These are phyloP conservation scores for Ceratobasidium sp. DNA, from an alignment of 1,284 basidiomycete genomes.

Conservation along the genomic window DNA sequence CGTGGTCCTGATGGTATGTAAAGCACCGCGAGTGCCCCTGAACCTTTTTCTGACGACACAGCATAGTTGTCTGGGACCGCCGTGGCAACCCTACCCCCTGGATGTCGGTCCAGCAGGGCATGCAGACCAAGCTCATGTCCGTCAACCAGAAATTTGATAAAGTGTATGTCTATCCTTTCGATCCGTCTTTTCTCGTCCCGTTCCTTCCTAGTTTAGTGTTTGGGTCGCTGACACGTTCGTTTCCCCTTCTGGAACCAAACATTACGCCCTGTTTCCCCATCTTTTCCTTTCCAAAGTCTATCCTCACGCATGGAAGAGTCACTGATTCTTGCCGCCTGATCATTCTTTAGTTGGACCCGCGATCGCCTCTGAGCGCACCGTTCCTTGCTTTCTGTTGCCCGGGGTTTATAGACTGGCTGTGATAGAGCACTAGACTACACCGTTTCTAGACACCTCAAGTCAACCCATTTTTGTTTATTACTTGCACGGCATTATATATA, in stretches of 20 bases:
- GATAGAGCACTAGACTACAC: constrained; percentile 26
- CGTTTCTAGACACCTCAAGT: constrained; percentile 8
- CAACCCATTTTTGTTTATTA: constrained; percentile 32
- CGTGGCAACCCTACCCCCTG: constrained; percentile 83
- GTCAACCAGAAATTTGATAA: constrained; percentile 80
- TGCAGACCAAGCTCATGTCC: constrained; percentile 75
- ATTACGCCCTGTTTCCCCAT: constrained; percentile 11
- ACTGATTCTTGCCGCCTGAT: constrained; percentile 37
- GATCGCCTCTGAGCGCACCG: constrained; percentile 29
- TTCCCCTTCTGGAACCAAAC: constrained; percentile 32
- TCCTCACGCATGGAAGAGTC: constrained; percentile 38
- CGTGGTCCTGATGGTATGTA: constrained; percentile 73
- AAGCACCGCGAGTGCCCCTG: background rate
- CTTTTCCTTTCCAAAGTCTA: constrained; percentile 12
- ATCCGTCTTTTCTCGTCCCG: constrained; percentile 4
- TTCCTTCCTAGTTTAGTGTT: background rate
- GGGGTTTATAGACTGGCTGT: constrained; percentile 29
- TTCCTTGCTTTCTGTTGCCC: constrained; percentile 16
- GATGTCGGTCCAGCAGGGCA: constrained; percentile 77
- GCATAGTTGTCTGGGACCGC: constrained; percentile 77
- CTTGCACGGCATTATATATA: constrained; percentile 22
- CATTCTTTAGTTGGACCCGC: constrained; percentile 32
- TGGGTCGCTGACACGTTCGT: constrained; percentile 18
- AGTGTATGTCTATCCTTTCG: constrained; percentile 61
- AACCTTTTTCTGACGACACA: constrained; percentile 33